These are phyloP conservation scores for Termitomyces titanicus DNA, from an alignment of 768 basidiomycete species.

Conservation along the genomic window DNA sequence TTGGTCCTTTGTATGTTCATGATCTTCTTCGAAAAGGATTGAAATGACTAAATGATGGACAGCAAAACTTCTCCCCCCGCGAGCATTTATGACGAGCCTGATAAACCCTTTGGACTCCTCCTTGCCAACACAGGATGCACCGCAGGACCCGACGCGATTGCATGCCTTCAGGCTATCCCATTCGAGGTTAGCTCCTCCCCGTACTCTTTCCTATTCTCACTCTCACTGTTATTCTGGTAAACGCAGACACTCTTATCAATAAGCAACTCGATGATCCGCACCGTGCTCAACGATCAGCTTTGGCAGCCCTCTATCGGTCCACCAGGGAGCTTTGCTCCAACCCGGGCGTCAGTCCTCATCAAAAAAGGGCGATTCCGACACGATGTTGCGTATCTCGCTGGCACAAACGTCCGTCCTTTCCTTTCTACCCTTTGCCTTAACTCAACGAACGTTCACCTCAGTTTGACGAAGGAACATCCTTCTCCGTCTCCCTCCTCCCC, in stretches of 20 bases:
- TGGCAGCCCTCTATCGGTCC: conserved; percentile 58
- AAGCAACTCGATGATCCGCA: conserved; percentile 40
- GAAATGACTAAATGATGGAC: background rate
- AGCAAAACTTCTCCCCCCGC: conserved; percentile 51
- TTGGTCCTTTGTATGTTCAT: conserved; percentile 50
- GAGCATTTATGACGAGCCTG: conserved; percentile 46
- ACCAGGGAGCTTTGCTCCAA: conserved; percentile 43
- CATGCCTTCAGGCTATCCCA: conserved; percentile 43
- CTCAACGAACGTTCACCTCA: conserved; percentile 24
- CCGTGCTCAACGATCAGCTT: conserved; percentile 46
- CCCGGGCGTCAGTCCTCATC: conserved; percentile 42
- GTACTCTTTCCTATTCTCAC: background rate
- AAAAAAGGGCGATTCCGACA: conserved; percentile 46
- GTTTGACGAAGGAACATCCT: conserved; percentile 31
- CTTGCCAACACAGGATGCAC: conserved; percentile 43
- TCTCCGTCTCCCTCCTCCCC: conserved; percentile 45
- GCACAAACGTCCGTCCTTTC: conserved; percentile 49
- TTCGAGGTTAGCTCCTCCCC: conserved; percentile 30
- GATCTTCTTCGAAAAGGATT: too few relatives aligned
- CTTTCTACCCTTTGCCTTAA: conserved; percentile 32
- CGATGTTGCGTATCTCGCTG: conserved; percentile 46
- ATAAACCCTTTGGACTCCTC: conserved; percentile 45
- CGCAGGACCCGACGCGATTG: conserved; percentile 40
- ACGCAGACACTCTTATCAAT: conserved; percentile 43
- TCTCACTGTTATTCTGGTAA: background rate